Evolutionary conservation across 129 eudicot genomes (phyloP).

Genomic region (Logfia minima): DNA sequence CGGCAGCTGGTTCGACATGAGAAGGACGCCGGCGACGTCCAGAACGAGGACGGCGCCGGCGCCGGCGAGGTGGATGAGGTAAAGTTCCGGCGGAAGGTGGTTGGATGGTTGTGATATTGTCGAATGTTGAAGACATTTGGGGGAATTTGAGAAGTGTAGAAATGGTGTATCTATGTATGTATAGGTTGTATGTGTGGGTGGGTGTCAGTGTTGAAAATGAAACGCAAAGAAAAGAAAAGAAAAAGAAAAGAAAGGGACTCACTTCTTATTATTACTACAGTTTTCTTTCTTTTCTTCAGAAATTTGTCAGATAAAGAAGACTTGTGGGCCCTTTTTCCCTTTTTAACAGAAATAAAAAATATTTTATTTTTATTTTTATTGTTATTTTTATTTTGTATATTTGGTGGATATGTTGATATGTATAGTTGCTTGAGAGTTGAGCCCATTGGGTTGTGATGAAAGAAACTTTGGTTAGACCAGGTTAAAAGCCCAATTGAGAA

Average conservation of each 20-base stretch:
- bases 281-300: conserved; percentile 34
- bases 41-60: conserved; percentile 33
- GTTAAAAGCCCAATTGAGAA: neutral
- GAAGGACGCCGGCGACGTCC: conserved; percentile 31
- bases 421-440: too few species aligned
- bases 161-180: conserved; percentile 5
- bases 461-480: neutral
- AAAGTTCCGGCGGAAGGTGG: conserved; percentile 8
- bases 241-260: neutral
- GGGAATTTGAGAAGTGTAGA: conserved; percentile 14
- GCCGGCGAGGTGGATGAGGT: conserved; percentile 33
- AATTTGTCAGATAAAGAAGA: conserved; percentile 40
- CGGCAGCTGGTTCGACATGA: conserved; percentile 29
- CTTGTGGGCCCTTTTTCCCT: conserved; percentile 21
- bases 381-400: neutral
- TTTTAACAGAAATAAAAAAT: neutral
- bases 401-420: neutral
- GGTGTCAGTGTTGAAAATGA: conserved; percentile 27
- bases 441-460: neutral
- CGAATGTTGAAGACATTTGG: conserved; percentile 27
- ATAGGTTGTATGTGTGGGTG: conserved; percentile 8
- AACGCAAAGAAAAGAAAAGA: conserved; percentile 13
- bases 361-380: neutral
- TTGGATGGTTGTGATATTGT: conserved; percentile 18
- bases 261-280: conserved; percentile 23